Evolutionary conservation across 2,329 filamentous ascomycete species (phyloP), one percentile per base, ranked within the genome.

Genomic region (Colletotrichum navitas): DNA sequence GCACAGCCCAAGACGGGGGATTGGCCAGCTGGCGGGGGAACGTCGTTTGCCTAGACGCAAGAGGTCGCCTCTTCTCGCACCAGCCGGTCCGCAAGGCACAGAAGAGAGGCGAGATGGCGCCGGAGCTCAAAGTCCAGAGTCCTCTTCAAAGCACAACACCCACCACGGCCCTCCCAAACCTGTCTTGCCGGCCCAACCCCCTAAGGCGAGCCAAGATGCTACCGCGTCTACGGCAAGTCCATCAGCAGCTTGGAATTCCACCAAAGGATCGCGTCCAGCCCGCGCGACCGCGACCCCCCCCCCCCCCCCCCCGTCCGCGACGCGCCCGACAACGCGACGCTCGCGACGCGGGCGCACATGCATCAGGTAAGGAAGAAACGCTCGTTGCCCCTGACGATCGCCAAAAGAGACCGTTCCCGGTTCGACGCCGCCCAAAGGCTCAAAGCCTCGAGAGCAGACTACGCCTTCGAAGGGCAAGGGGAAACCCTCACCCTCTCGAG

Each of bases 351-450:
- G 24, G n/a, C 43, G 10, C n/a, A 26, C n/a, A n/a, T 39, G 11
- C 54, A 3, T 41, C 26, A 6, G 36, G 10, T 2, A 12, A 47
- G 21, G 55, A 39, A n/a, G n/a, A 59, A 43, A 43, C 55, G n/a
- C n/a, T 24, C 14, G 55, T 21, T 16, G 34, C 55, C 41, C 43
- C 39, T 32, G 58, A 61, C 16, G 58, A 61, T 61, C 58, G 24
- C 29, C 29, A 61, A 47, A 45, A 29, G 16, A 36, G 26, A 24
- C 4, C 12, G 21, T 24, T 24, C 4, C 29, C 26, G n/a, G 26
- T 5, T 3, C 49, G 26, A 21, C 21, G 16, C 26, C 21, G 18
- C 10, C 12, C 18, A 24, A 34, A 43, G 18, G 18, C 29, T 34
- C 58, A 32, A 34, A 29, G 21, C 29, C 18, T n/a, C 43, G 45